Evolutionary conservation across 2,329 filamentous ascomycete genomes (phyloP), one percentile per base, ranked within the genome.

Genomic region (Macrophomina pseudophaseolina): DNA sequence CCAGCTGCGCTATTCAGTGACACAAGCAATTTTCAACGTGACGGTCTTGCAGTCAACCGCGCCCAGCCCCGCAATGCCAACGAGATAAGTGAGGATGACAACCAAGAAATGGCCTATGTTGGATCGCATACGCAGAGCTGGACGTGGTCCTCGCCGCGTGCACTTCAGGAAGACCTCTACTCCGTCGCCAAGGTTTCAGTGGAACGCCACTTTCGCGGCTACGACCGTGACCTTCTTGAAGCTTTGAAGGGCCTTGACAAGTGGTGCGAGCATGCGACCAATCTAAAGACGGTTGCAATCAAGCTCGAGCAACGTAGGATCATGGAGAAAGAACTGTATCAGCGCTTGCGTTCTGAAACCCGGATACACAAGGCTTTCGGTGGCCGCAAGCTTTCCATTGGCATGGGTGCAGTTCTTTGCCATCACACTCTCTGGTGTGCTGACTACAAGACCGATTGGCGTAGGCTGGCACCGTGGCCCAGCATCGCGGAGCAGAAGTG

Each of bases 401-500:
- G 64, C 42, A 60, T 59, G 14, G 54, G 73, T 8, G 72, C 74
- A 1, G 79, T 80, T 5, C 75, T 82, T 5, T 73, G 73, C 38
- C 69, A 74, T 51, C 71, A 73, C 23, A 82, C 81, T 0, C 76
- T 82, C 66, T 83, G 77, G 77, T 79, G 77, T 66, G 23, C 46
- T 0, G 49, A 68, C 74, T 69, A 67, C 62, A 38, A 67, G 68
- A 58, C 56, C 2, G 68, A 77, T 53, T 78, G 76, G 74, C 23
- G 68, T 46, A 72, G 73, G 35, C 70, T 80, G 38, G 75, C 80
- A 0, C 74, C 76, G 1, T 84, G 80, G 80, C 82, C 81, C 0
- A 71, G 71, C 11, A 51, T 70, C 5, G 71, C 75, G 11, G 81
- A 84, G 72, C 73, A 79, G 72, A 81, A 81, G 68, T 83, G 81